Percentiles rank a stretch among this genome's conserved stretches.
Conservation (phyloP, 805 yeast species). For the Metschnikowia hibisci region DNA sequence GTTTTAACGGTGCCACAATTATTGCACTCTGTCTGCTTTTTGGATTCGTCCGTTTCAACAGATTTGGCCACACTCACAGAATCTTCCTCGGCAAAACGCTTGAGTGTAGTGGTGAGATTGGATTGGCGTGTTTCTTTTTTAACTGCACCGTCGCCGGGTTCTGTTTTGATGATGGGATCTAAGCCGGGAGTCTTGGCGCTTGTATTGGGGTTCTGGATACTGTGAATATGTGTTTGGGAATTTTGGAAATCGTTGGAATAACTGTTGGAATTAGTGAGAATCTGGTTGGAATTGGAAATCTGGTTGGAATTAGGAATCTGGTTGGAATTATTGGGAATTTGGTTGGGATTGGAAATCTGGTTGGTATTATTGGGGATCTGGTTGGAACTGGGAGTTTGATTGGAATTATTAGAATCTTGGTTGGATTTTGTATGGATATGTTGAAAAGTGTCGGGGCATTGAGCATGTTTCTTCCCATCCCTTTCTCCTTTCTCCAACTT, state of each 20-base stretch:
- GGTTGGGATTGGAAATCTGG: neutral
- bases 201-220: neutral
- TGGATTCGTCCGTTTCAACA: neutral
- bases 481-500: neutral
- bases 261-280: too few relatives aligned
- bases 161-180: neutral
- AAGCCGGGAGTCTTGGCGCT: neutral
- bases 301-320: neutral
- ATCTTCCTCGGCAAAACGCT: slow-evolving; percentile 2
- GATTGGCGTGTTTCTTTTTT: slow-evolving; percentile 6
- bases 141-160: neutral
- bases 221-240: neutral
- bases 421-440: neutral
- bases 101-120: slow-evolving; percentile 17
- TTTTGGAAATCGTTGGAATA: neutral
- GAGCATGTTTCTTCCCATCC: neutral
- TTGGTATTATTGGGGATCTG: too few relatives aligned
- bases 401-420: neutral
- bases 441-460: neutral
- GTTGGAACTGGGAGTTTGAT: neutral
- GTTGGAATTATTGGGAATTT: too few relatives aligned
- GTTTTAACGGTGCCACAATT: slow-evolving; percentile 60
- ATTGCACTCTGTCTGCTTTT: slow-evolving; percentile 42
- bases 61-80: neutral
- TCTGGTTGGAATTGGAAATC: neutral